Conservation (phyloP, 331 rosid species). For the Quercus tomentella region DNA sequence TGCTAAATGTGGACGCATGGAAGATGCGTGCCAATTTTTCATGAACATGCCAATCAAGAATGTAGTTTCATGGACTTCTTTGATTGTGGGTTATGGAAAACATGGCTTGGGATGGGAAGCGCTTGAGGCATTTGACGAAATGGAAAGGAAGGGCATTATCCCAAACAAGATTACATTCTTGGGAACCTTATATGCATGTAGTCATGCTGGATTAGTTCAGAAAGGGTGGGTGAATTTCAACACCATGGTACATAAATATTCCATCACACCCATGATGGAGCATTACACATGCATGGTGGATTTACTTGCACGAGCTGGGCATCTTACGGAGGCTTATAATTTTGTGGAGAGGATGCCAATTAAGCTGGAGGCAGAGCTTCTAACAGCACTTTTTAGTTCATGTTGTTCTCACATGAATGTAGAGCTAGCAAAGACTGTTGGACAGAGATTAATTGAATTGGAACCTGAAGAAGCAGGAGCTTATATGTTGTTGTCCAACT, state of each 20-base stretch:
- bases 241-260: conserved; percentile 15
- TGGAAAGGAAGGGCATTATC: conserved; percentile 24
- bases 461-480: conserved; percentile 31
- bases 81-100: conserved; percentile 21
- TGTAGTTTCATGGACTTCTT: conserved; percentile 29
- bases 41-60: conserved; percentile 12
- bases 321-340: conserved; percentile 14
- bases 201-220: conserved; percentile 30
- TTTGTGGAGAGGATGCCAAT: conserved; percentile 24
- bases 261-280: conserved; percentile 21
- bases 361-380: conserved; percentile 19
- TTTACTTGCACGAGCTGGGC: conserved; percentile 18
- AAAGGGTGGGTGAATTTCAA: conserved; percentile 26
- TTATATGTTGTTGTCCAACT: conserved; percentile 24
- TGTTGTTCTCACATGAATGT: conserved; percentile 15
- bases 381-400: conserved; percentile 25
- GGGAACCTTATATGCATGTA: conserved; percentile 25
- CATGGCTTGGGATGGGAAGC: conserved; percentile 23
- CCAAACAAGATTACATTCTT: conserved; percentile 26
- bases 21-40: conserved; percentile 14
- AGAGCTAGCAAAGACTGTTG: conserved; percentile 20
- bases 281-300: conserved; percentile 37
- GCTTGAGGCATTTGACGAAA: conserved; percentile 14
- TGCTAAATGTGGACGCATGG: conserved; percentile 31
- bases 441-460: conserved; percentile 7